Percentiles rank a stretch among this genome's conserved stretches.
These are phyloP conservation scores for Amanita rubescens DNA, from an alignment of 768 basidiomycete species.

Conservation along the genomic window DNA sequence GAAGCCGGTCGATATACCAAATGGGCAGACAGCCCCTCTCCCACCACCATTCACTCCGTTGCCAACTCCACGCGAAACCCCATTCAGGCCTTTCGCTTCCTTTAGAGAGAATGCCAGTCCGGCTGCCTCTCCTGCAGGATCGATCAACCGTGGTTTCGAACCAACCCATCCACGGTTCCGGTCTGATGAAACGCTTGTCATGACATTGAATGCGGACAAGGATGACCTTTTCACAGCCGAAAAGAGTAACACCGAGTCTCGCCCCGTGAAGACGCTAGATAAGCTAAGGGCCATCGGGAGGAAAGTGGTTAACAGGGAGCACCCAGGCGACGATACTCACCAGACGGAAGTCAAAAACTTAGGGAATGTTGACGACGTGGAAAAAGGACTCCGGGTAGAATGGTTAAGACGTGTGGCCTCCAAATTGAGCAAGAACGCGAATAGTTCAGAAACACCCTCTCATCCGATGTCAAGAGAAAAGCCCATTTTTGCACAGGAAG, in stretches of 20 bases:
- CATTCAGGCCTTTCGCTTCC: conserved; percentile 11
- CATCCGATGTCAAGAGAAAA: conserved; percentile 5
- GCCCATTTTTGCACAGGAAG: conserved; percentile 16
- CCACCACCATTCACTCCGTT: conserved; percentile 7
- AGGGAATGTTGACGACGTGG: not conserved
- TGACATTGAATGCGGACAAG: conserved; percentile 16
- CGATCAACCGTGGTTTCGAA: conserved; percentile 1
- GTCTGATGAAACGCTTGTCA: conserved; percentile 3
- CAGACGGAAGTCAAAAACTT: conserved; percentile 1
- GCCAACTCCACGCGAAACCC: not conserved
- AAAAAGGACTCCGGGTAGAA: conserved; percentile 9
- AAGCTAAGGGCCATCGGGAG: conserved; percentile 40
- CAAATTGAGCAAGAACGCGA: conserved; percentile 17
- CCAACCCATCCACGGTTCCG: not conserved
- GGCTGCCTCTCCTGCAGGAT: conserved; percentile 13
- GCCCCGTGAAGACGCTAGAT: conserved; percentile 24
- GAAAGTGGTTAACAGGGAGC: conserved; percentile 24
- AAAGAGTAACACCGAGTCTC: conserved; percentile 3
- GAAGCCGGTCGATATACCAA: conserved; percentile 20
- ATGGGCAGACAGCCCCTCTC: conserved; percentile 8
- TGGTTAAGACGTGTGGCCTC: conserved; percentile 33
- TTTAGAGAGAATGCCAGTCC: conserved; percentile 4
- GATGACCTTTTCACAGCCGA: conserved; percentile 33
- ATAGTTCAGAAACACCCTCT: conserved; percentile 4
- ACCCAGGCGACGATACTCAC: conserved; percentile 3